Conservation (phyloP, 306 rosid genomes). For the Fragaria vesca region DNA sequence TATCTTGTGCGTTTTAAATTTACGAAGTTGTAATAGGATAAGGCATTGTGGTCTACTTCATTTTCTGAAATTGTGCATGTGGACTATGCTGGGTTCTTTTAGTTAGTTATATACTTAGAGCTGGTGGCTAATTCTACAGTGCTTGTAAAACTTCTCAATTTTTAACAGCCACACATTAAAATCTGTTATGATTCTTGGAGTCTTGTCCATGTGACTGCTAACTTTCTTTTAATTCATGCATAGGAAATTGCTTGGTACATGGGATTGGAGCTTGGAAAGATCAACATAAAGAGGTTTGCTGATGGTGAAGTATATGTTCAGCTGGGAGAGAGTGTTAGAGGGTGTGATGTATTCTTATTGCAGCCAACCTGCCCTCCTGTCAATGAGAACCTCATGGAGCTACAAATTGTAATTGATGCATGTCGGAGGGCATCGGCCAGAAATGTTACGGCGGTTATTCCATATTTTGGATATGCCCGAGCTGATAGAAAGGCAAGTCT, state of each 20-base stretch:
- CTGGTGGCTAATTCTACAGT: background rate
- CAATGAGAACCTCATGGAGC: slow-evolving; percentile 96
- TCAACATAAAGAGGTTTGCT: slow-evolving; percentile 82
- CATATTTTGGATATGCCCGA: slow-evolving; percentile 97
- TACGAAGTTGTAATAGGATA: background rate
- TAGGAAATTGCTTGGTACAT: slow-evolving; percentile 93
- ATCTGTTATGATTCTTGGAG: background rate
- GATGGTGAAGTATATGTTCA: slow-evolving; percentile 96
- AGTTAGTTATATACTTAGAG: background rate
- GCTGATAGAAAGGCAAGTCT: slow-evolving; percentile 91
- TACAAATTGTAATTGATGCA: slow-evolving; percentile 85
- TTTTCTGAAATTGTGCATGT: background rate
- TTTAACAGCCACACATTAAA: background rate
- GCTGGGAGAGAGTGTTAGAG: slow-evolving; percentile 96
- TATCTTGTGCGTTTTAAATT: background rate
- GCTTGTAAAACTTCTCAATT: background rate
- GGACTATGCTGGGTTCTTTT: background rate
- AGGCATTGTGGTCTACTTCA: background rate
- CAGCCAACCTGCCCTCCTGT: slow-evolving; percentile 97
- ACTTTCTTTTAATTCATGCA: slow-evolving; percentile 1
- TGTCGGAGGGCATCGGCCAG: slow-evolving; percentile 95
- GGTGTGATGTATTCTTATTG: slow-evolving; percentile 79
- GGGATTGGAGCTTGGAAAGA: slow-evolving; percentile 87
- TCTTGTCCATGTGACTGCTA: slow-evolving; percentile 8
- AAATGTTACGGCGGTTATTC: slow-evolving; percentile 86